Conservation (phyloP, 495 filamentous ascomycete species). For the Aspergillus indologenus region DNA sequence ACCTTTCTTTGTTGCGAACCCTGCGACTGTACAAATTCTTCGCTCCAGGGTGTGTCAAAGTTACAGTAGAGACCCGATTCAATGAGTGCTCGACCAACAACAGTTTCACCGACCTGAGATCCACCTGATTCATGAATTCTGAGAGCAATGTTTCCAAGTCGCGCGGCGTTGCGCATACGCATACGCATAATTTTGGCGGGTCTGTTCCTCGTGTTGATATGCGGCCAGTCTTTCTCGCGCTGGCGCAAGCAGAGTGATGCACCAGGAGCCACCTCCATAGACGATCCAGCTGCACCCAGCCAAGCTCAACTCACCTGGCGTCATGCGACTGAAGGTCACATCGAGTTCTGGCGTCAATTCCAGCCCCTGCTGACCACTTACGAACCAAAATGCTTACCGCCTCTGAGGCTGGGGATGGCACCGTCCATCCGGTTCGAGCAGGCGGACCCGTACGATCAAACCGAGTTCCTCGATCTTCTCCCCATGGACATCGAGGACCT, state of each 20-base stretch:
- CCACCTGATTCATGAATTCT: neutral
- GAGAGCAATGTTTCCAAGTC: neutral
- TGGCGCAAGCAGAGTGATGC: slow-evolving; percentile 7
- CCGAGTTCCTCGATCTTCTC: slow-evolving; percentile 32
- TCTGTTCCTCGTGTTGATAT: slow-evolving; percentile 10
- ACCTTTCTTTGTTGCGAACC: neutral
- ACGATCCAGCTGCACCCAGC: neutral
- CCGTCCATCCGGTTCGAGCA: slow-evolving; percentile 26
- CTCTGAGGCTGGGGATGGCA: slow-evolving; percentile 19
- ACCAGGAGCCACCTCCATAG: neutral
- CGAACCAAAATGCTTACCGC: slow-evolving; percentile 22
- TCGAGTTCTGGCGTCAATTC: slow-evolving; percentile 27
- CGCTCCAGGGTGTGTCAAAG: neutral
- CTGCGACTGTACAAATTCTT: neutral
- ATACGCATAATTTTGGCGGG: slow-evolving; percentile 20
- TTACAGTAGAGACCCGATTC: neutral
- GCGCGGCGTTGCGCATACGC: slow-evolving; percentile 18
- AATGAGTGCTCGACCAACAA: neutral
- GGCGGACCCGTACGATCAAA: slow-evolving; percentile 21
- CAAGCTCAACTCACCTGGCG: neutral
- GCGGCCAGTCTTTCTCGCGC: slow-evolving; percentile 15
- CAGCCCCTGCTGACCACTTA: slow-evolving; percentile 21
- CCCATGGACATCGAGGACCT: slow-evolving; percentile 28
- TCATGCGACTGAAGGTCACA: slow-evolving; percentile 19
- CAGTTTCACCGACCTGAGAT: neutral